phyloP scores from a whole-genome alignment of 768 basidiomycete genomes.

The Mycena rosella region DNA sequence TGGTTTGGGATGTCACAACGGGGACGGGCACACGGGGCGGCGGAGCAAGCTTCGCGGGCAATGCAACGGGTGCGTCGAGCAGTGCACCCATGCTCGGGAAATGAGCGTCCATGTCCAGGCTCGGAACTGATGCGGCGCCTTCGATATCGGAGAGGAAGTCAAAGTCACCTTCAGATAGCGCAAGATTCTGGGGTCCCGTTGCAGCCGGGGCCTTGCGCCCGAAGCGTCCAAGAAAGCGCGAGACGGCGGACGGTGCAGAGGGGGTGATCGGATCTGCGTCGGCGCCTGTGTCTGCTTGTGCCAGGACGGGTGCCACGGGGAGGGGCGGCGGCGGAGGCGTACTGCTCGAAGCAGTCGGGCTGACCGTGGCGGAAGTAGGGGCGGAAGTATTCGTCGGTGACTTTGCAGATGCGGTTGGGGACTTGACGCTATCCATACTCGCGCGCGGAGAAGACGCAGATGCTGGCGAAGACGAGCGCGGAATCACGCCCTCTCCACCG shows the following conservation, averaged over 20 bases:
- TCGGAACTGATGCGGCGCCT: conserved; percentile 4
- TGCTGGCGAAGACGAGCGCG: conserved; percentile 38
- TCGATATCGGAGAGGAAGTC: conserved; percentile 79
- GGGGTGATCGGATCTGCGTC: conserved; percentile 32
- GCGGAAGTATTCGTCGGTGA: conserved; percentile 32
- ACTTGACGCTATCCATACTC: conserved; percentile 45
- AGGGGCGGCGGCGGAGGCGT: conserved; percentile 35
- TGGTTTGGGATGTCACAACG: neutral
- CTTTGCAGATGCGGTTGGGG: conserved; percentile 36
- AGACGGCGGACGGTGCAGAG: conserved; percentile 76
- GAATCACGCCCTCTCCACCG: conserved; percentile 35
- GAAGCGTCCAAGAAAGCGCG: conserved; percentile 86
- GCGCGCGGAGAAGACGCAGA: conserved; percentile 38
- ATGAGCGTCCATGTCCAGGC: neutral
- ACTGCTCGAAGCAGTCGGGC: conserved; percentile 25
- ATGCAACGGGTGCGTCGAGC: conserved; percentile 51
- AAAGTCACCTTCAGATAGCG: conserved; percentile 84
- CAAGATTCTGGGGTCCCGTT: conserved; percentile 61
- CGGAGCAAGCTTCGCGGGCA: conserved; percentile 61
- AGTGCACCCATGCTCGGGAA: conserved; percentile 26
- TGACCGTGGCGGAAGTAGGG: conserved; percentile 21
- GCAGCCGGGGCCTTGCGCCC: conserved; percentile 59
- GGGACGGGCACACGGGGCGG: conserved; percentile 55
- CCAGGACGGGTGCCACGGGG: conserved; percentile 22
- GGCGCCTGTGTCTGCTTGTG: conserved; percentile 31